phyloP scores from a whole-genome alignment of 2,329 filamentous ascomycete species.

The Calonectria leucothoes region DNA sequence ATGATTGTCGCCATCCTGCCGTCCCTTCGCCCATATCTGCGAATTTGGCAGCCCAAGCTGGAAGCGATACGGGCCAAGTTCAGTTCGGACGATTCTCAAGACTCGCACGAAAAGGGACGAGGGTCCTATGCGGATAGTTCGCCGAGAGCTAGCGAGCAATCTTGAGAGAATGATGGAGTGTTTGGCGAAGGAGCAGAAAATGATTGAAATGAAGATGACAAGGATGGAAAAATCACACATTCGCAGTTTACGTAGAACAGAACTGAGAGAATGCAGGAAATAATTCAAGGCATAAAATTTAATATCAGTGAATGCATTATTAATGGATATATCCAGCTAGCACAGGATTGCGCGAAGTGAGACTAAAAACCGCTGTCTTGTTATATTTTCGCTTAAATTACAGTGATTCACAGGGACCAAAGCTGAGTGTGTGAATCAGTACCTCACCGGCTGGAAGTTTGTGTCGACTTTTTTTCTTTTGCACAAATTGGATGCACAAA shows the following conservation, averaged over 20 bases:
- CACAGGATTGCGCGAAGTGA: too few relatives aligned
- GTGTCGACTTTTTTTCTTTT: too few relatives aligned
- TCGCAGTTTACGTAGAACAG: too few relatives aligned
- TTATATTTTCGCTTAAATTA: too few relatives aligned
- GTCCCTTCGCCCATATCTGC: slow-evolving; percentile 7
- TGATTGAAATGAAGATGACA: background rate
- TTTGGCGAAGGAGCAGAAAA: background rate
- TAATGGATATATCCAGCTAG: too few relatives aligned
- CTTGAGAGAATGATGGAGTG: background rate
- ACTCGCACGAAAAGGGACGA: background rate
- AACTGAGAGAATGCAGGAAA: background rate
- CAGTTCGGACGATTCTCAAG: background rate
- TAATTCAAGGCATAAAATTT: background rate
- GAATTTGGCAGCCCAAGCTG: background rate
- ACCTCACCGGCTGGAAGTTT: too few relatives aligned
- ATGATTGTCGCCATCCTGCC: background rate
- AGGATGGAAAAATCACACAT: background rate
- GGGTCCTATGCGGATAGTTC: background rate
- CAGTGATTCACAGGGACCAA: too few relatives aligned
- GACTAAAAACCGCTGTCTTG: too few relatives aligned
- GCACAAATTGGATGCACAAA: too few relatives aligned
- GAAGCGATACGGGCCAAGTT: background rate
- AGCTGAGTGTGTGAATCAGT: too few relatives aligned
- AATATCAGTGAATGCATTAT: background rate
- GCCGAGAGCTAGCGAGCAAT: background rate